phyloP scores from a whole-genome alignment of 441 rosid species.

The Bocquillonia castaneifolia region DNA sequence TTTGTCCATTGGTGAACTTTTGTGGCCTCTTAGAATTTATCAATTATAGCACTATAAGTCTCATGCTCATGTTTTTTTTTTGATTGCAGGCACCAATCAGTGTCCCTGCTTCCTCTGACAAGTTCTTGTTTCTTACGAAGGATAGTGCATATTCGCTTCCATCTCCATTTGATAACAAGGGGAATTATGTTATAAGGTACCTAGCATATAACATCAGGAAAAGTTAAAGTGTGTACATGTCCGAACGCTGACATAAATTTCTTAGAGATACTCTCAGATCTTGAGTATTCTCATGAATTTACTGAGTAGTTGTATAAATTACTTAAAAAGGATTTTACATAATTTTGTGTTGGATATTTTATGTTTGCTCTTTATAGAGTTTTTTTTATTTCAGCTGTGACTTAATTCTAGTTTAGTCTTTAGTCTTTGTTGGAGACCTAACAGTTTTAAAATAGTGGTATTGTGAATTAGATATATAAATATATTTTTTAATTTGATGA shows the following conservation, averaged over 20 bases:
- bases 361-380: not conserved
- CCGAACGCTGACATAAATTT: not conserved
- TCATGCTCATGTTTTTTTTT: constrained; percentile 11
- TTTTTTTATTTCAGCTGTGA: not conserved
- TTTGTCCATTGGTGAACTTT: not conserved
- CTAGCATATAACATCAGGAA: constrained; percentile 1
- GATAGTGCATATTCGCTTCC: constrained; percentile 78
- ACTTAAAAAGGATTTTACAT: not conserved
- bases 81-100: constrained; percentile 64
- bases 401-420: not conserved
- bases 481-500: not conserved
- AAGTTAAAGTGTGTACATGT: not conserved
- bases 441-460: not conserved
- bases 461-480: not conserved
- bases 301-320: not conserved
- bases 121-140: constrained; percentile 79
- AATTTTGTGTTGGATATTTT: not conserved
- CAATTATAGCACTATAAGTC: not conserved
- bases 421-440: not conserved
- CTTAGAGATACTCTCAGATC: not conserved
- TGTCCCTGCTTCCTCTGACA: constrained; percentile 80
- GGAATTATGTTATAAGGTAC: constrained; percentile 87
- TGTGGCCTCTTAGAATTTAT: not conserved
- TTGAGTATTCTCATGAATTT: not conserved
- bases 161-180: constrained; percentile 76